These are phyloP conservation scores for Lindgomyces ingoldianus DNA, from an alignment of 495 filamentous ascomycete genomes.

Conservation along the genomic window DNA sequence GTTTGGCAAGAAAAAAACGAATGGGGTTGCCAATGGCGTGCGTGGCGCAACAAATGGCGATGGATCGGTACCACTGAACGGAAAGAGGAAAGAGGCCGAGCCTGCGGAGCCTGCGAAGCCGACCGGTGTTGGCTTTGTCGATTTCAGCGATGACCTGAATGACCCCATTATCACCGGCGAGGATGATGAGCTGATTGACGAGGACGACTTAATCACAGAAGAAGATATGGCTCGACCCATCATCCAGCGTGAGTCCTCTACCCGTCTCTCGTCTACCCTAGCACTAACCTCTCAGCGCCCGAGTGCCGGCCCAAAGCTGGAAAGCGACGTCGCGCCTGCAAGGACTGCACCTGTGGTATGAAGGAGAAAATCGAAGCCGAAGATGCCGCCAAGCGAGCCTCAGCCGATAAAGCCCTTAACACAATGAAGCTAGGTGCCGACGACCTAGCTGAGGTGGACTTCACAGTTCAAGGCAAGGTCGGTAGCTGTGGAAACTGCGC, in stretches of 20 bases:
- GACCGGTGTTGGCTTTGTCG: constrained; percentile 69
- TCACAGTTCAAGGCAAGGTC: constrained; percentile 92
- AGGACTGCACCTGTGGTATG: constrained; percentile 95
- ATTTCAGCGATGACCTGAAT: constrained; percentile 68
- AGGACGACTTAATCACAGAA: constrained; percentile 79
- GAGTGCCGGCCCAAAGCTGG: constrained; percentile 81
- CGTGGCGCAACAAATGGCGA: constrained; percentile 18
- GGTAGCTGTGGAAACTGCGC: constrained; percentile 92
- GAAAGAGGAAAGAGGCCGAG: constrained; percentile 52
- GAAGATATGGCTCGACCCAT: constrained; percentile 75
- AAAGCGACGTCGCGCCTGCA: constrained; percentile 89
- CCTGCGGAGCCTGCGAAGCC: constrained; percentile 44
- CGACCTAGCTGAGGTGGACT: constrained; percentile 87
- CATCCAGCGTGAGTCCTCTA: constrained; percentile 66
- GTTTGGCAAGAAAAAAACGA: constrained; percentile 66
- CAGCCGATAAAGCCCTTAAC: constrained; percentile 62
- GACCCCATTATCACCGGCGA: constrained; percentile 52
- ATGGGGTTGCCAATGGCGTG: constrained; percentile 37
- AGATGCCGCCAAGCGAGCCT: constrained; percentile 66
- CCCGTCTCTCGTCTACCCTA: background rate
- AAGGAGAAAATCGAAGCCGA: constrained; percentile 76
- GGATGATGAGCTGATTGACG: constrained; percentile 83
- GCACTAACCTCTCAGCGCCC: constrained; percentile 56
- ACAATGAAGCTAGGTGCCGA: constrained; percentile 72
- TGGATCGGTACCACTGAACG: constrained; percentile 35